Evolutionary conservation across 2,329 filamentous ascomycete genomes (phyloP).

Genomic region (Albifimbria verrucaria): DNA sequence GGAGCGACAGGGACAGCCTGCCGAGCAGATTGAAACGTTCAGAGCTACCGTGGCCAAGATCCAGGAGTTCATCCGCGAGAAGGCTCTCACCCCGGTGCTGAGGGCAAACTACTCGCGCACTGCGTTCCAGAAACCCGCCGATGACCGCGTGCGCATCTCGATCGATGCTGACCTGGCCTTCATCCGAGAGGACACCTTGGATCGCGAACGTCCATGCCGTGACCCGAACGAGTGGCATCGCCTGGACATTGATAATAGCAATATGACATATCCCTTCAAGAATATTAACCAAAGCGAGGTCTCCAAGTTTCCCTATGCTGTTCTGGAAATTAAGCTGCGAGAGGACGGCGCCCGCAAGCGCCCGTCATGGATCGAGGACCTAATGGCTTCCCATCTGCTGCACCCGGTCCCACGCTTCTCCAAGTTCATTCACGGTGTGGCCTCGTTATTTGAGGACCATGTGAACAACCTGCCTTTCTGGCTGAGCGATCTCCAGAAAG

Average conservation of each 20-base stretch:
- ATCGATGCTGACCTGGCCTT: conserved; percentile 91
- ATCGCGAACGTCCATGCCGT: conserved; percentile 80
- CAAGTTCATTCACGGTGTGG: conserved; percentile 94
- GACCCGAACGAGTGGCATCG: conserved; percentile 90
- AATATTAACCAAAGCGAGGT: conserved; percentile 89
- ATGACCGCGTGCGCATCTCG: conserved; percentile 85
- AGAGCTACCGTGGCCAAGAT: conserved; percentile 72
- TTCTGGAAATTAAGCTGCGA: conserved; percentile 89
- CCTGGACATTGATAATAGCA: conserved; percentile 77
- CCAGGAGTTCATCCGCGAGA: conserved; percentile 73
- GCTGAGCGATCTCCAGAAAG: conserved; percentile 85
- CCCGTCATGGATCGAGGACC: conserved; percentile 82
- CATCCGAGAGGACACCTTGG: conserved; percentile 75
- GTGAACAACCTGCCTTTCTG: conserved; percentile 97
- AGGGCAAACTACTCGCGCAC: conserved; percentile 92
- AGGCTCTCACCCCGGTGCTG: conserved; percentile 77
- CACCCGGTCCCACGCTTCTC: conserved; percentile 88
- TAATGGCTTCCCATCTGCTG: conserved; percentile 90
- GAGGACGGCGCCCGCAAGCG: conserved; percentile 64
- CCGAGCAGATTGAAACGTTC: conserved; percentile 65
- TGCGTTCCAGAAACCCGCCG: conserved; percentile 92
- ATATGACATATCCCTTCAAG: conserved; percentile 83
- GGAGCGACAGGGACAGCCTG: conserved; percentile 68
- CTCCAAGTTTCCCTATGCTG: conserved; percentile 81
- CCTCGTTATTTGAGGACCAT: conserved; percentile 88